Conservation (phyloP, 352 stramenopile species). For the Phytophthora sojae region DNA sequence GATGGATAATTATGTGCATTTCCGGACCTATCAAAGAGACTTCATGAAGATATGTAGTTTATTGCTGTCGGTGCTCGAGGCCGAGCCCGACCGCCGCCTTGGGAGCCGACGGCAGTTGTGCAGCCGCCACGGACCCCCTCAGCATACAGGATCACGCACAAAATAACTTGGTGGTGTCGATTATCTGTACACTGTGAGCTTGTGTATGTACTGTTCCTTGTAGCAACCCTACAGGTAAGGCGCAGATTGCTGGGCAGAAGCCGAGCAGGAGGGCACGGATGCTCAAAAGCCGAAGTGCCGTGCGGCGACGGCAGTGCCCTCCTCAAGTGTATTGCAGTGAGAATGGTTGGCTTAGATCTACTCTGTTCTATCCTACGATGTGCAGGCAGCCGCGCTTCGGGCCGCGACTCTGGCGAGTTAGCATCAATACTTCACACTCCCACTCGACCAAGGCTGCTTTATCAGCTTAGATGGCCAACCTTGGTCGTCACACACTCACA, state of each 20-base stretch:
- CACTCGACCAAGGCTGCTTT: neutral
- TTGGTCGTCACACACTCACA: neutral
- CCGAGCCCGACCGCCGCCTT: too few relatives aligned
- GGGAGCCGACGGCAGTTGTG: too few relatives aligned
- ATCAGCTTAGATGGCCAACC: neutral
- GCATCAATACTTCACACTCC: neutral
- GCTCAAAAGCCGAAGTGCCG: neutral
- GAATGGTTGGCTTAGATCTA: neutral
- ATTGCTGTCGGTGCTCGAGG: too few relatives aligned
- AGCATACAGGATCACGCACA: too few relatives aligned
- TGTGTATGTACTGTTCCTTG: neutral
- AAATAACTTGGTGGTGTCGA: too few relatives aligned
- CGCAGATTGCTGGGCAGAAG: neutral
- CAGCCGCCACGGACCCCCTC: too few relatives aligned
- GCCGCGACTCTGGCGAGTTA: neutral
- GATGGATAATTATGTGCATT: too few relatives aligned
- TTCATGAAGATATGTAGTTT: too few relatives aligned
- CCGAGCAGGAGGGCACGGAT: too few relatives aligned
- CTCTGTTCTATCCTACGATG: neutral
- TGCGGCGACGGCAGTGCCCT: neutral
- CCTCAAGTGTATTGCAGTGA: neutral
- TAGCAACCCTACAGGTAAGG: neutral
- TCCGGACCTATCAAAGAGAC: too few relatives aligned
- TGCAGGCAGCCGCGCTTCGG: neutral
- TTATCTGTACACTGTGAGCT: neutral